These are phyloP conservation scores for Oenanthe javanica DNA, from an alignment of 140 eudicot species.

Conservation along the genomic window DNA sequence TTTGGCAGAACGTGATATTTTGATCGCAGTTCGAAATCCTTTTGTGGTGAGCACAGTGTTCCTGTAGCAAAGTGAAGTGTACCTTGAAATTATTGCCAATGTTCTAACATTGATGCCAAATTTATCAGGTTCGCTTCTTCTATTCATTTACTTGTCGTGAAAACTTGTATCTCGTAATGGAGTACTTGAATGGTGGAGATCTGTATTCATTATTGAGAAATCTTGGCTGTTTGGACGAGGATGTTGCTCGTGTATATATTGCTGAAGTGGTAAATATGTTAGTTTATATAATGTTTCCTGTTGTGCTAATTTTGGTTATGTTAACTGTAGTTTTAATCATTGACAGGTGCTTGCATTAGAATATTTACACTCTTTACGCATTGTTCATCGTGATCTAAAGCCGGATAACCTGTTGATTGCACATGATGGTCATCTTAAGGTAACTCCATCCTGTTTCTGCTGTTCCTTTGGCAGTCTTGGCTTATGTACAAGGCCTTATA, in stretches of 20 bases:
- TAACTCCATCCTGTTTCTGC: slow-evolving; percentile 11
- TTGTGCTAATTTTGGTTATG: slow-evolving; percentile 4
- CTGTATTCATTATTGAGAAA: slow-evolving; percentile 85
- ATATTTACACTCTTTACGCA: slow-evolving; percentile 79
- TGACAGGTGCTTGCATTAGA: slow-evolving; percentile 94
- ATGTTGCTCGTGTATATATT: slow-evolving; percentile 92
- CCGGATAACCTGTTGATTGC: slow-evolving; percentile 97
- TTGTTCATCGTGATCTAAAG: slow-evolving; percentile 96
- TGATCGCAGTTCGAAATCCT: slow-evolving; percentile 95
- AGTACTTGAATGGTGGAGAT: slow-evolving; percentile 97
- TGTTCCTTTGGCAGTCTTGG: neutral
- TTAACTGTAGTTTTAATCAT: slow-evolving; percentile 14
- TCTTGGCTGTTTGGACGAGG: slow-evolving; percentile 96
- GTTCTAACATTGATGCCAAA: slow-evolving; percentile 25
- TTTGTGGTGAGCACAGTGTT: slow-evolving; percentile 70
- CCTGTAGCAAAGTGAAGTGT: slow-evolving; percentile 17
- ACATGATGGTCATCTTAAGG: slow-evolving; percentile 99
- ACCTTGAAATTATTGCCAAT: slow-evolving; percentile 1
- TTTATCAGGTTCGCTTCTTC: slow-evolving; percentile 82
- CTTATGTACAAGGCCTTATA: neutral
- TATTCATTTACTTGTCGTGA: slow-evolving; percentile 97
- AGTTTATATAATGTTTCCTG: slow-evolving; percentile 1
- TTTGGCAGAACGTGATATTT: slow-evolving; percentile 90
- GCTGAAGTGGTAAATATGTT: slow-evolving; percentile 87
- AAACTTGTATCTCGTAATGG: slow-evolving; percentile 95